Evolutionary conservation across 495 filamentous ascomycete species (phyloP), one percentile per base, ranked within the genome.

Genomic region (Baudoinia panamericana): DNA sequence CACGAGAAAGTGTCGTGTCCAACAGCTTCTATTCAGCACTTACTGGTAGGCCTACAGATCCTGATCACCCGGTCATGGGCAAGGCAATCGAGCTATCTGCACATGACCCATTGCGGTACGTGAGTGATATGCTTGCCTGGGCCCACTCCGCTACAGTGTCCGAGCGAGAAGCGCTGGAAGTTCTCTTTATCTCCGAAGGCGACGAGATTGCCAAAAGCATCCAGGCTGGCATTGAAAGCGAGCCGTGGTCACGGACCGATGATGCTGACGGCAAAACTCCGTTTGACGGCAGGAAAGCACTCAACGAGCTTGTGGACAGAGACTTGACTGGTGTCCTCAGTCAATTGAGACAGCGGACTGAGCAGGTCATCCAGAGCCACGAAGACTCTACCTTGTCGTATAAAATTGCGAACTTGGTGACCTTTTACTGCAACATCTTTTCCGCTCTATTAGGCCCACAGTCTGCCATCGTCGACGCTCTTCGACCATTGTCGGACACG

Each of bases 41-140:
- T 22, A 95, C 90, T 3, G 85, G 88, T 30, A 73, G 71, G 1
- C 43, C 50, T 20, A 45, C 52, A 4, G 63, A 66, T 27, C 56
- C 60, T n/a, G 57, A 63, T 11, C 52, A 61, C 0, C 63, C 59
- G 11, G 53, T 63, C 2, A 70, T 71, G 4, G 71, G 82, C 18
- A 95, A 96, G 46, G 86, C 92, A 0, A 99, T 99, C 49, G 92
- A 99, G 56, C 70, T 94, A 31, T 82, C 76, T 23, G 85, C 90
- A 9, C 86, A 95, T 53, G 90, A 99, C 54, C 80, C 84, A 10
- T 63, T 99, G 11, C 71, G 90, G 24, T 99, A 96, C 54, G 77
- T 93, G 15, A 87, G 90, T 16, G 90, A 99, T 56, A 96, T 99
- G 88, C 71, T 96, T 12, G 90, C 90, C 5, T 99, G 90, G 90